Percentiles rank a stretch among this genome's conserved stretches.
Conservation (phyloP, 2,329 filamentous ascomycete species). For the Rhexocercosporidium sp. region DNA sequence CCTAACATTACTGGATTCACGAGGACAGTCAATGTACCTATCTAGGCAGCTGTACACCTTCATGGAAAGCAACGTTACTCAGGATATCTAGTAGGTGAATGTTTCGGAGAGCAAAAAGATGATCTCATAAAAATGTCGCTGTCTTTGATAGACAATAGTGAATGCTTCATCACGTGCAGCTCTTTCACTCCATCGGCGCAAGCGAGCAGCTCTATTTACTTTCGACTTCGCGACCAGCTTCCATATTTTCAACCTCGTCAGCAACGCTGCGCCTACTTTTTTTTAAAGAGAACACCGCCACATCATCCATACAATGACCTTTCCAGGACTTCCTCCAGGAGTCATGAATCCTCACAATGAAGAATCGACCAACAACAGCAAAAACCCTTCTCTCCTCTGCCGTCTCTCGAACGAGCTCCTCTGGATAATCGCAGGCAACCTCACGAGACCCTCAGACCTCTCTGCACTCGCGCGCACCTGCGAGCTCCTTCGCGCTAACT, state of each 20-base stretch:
- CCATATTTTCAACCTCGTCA: neutral
- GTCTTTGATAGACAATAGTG: too few relatives aligned
- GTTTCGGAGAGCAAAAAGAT: too few relatives aligned
- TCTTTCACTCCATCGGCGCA: neutral
- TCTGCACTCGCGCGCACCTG: neutral
- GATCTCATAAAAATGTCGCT: too few relatives aligned
- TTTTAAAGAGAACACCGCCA: neutral
- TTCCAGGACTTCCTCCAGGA: neutral
- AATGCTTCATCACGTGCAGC: neutral
- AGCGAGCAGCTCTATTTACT: neutral
- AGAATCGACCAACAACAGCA: neutral
- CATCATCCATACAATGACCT: neutral
- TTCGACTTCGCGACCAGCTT: neutral
- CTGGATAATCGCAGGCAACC: neutral
- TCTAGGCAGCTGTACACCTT: too few relatives aligned
- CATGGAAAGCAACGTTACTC: too few relatives aligned
- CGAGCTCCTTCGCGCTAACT: neutral
- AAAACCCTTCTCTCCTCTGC: neutral
- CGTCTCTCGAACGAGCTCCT: slow-evolving; percentile 1
- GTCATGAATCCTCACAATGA: neutral
- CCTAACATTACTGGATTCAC: too few relatives aligned
- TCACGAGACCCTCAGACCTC: neutral
- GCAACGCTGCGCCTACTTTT: neutral
- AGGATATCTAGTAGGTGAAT: too few relatives aligned
- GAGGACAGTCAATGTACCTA: too few relatives aligned